Evolutionary conservation across 2,329 filamentous ascomycete species (phyloP), one percentile per base, ranked within the genome.

Genomic region (Penicillium sp.): DNA sequence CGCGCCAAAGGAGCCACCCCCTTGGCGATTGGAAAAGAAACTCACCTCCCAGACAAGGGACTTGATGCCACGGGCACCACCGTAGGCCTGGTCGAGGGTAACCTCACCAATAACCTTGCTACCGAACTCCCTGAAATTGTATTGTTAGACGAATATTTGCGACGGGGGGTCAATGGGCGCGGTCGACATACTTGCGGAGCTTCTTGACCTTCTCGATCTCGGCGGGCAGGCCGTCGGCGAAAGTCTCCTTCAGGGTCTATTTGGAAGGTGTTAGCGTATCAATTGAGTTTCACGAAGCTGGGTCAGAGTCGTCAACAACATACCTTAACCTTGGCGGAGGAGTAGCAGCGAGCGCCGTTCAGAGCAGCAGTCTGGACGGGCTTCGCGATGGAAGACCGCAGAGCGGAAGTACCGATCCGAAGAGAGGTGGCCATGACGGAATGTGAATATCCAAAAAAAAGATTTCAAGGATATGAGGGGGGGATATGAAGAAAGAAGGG

Each of bases 131-230:
- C 93, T 96, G 72, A 56, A 28, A 64, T 64, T 60, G 56, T 60
- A 53, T 53, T 35, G 64, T 42, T 13, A 49, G 40, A 33, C 12
- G n/a, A 17, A 17, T n/a, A 30, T 26, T 10, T 26, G 42, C 4
- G 19, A 6, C 17, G 8, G 24, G 3, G 42, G 12, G 19, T 17
- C 12, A 54, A 56, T n/a, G 8, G 9, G 47, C 26, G 61, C 53
- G 47, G 35, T 55, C 49, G 56, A 82, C 90, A 80, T 85, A 96
- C 92, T 97, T 97, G 82, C 92, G 89, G 77, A 99, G 89, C 82
- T 92, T 89, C 92, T 99, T 99, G 86, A 99, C 93, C 88, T 98
- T 92, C 85, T 99, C 95, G 78, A 97, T 90, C 88, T 98, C 96
- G 80, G 89, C 92, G 74, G 95, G 95, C 67, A 99, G 86, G 77